phyloP scores from a whole-genome alignment of 2,329 filamentous ascomycete species.

The Daldinia sp. region DNA sequence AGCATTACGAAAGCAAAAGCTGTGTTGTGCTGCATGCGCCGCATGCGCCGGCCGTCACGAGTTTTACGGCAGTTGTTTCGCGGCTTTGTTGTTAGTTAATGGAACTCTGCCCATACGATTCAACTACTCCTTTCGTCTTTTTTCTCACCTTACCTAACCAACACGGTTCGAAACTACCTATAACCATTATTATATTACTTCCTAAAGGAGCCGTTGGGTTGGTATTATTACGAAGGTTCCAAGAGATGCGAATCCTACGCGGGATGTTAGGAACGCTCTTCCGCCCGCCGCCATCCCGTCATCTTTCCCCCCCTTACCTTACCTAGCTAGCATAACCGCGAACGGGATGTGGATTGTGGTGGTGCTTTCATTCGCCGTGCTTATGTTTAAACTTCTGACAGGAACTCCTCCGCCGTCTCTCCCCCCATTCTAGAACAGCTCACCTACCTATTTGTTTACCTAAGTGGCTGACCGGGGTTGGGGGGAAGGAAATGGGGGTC shows the following conservation, averaged over 20 bases:
- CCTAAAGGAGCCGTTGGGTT: neutral
- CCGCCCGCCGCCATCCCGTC: slow-evolving; percentile 18
- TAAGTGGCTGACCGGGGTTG: neutral
- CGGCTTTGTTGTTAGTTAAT: neutral
- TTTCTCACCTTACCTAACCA: neutral
- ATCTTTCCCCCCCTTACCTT: neutral
- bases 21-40: slow-evolving; percentile 3
- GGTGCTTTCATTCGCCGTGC: slow-evolving; percentile 14
- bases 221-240: neutral
- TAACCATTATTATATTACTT: neutral
- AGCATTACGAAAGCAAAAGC: neutral
- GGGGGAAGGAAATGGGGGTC: slow-evolving; percentile 13
- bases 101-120: neutral
- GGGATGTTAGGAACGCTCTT: slow-evolving; percentile 21
- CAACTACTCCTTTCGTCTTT: slow-evolving; percentile 9
- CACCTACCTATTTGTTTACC: neutral
- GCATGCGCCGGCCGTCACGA: slow-evolving; percentile 1
- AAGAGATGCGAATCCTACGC: slow-evolving; percentile 34
- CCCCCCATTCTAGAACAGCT: neutral
- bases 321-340: neutral
- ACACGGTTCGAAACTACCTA: neutral
- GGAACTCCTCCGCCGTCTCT: neutral
- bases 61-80: neutral
- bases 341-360: neutral
- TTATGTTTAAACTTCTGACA: slow-evolving; percentile 36